Base-by-base conservation (phyloP, 2,329 filamentous ascomycete genomes). In the Xylariales sp. region DNA sequence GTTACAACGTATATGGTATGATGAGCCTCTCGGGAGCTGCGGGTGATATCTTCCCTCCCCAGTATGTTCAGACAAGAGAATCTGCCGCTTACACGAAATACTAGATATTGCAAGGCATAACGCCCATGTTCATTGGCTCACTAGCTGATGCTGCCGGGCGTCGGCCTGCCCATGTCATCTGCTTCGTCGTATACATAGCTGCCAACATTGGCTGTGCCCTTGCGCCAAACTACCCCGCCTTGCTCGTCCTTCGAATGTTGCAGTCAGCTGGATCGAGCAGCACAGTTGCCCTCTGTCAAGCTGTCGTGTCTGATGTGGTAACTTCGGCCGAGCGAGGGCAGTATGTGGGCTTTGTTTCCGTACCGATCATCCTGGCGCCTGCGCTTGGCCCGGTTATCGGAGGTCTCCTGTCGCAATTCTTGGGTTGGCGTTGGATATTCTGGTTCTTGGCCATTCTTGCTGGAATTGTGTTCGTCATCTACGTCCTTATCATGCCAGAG, bases 301-400 rank as follows among this genome's bases (percentile, higher is more conserved):
- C 69, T 0, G 68, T 81, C 2, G 69, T 82, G 3, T 70, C 70
- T 1, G 80, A 83, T 45, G 61, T 79, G 3, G 65, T 70, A 2
- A 77, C 74, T 0, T 68, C 69, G 3, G 66, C 68, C 0, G 77
- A 83, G 49, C 63, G 78, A 35, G 75, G 75, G 13, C 58, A 63
- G 13, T 74, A 74, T 45, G 67, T 79, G 33, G 74, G 63, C 23
- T 70, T 63, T 50, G 68, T 61, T 28, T 63, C 61, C 12, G 51
- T 62, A n/a, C 69, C 62, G 14, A 54, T 59, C 2, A 60, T 74
- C 0, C 45, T 79, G 5, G 63, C 54, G 1, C 59, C 59, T 2
- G 50, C 59, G 1, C 23, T 65, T 3, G 61, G 69, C 0, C 74
- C 76, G 0, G 62, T 77, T 5, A 56, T 78, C 6, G 74, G 75